Evolutionary conservation across 106 monocot species (phyloP), one percentile per base, ranked within the genome.

Genomic region (Platanthera guangdongensis): DNA sequence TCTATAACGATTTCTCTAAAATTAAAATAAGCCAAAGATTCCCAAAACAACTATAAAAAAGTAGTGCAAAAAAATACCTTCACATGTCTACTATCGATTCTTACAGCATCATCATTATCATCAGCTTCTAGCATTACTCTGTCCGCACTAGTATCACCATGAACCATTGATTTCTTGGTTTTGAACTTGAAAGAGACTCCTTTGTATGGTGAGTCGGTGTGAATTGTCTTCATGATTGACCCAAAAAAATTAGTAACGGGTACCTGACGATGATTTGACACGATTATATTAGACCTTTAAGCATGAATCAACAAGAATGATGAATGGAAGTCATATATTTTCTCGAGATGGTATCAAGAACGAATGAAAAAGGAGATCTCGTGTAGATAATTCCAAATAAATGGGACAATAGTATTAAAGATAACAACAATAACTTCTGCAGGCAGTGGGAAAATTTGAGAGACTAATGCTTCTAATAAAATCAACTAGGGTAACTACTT

Each of bases 181-280:
- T 51, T 52, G 68, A 74, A 25, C 74, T 60, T 18, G 68, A 15
- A 46, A 45, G 70, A 77, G 75, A 86, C 74, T 4, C 77, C 81
- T 45, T 53, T 74, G 72, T 92, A 99, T 74, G 88, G 77, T 2
- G 89, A 81, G 47, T 94, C 89, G 12, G 85, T 85, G 75, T 94
- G 94, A 51, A 91, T 80, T 78, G 92, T 94, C 78, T 92, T 99
- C 97, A 99, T 99, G 70, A 99, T 92, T 73, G 97, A 99, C 50
- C 93, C 93, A 78, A 94, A 94, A 78, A 97, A 94, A 78, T 91
- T 97, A 75, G 93, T 94, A 13, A 94, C 93, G 14, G 93, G 93
- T 22, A 94, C 93, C 92, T 92, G 77, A 76, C 50, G 14, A 75
- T 48, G 57, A 19, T 57, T 5, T 28, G 13, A 67, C 16, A 7